Conservation (phyloP, 169 alveolate genomes). For the Cardiosporidium cionae region DNA sequence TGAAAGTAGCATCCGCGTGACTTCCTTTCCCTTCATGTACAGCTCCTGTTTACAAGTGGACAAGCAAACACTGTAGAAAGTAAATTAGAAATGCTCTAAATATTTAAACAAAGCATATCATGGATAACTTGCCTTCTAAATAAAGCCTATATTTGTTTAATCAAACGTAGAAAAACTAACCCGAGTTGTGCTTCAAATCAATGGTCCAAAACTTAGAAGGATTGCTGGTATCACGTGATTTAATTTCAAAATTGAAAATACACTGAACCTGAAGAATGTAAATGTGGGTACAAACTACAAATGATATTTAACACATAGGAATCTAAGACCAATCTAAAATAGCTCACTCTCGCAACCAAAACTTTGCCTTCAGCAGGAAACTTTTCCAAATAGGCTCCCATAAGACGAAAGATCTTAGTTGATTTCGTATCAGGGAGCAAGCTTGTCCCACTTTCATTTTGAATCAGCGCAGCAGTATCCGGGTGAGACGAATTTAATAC, state of each 20-base stretch:
- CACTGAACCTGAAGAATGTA: background rate
- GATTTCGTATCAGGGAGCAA: background rate
- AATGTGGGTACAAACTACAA: background rate
- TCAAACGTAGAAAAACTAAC: background rate
- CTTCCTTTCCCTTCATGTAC: constrained; percentile 44
- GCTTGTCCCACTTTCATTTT: background rate
- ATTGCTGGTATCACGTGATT: background rate
- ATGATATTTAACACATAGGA: constrained; percentile 2
- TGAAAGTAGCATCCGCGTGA: constrained; percentile 68
- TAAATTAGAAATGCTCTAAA: background rate
- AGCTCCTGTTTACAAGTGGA: constrained; percentile 32
- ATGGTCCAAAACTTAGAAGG: background rate
- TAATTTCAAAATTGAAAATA: constrained; percentile 7
- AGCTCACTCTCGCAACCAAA: background rate
- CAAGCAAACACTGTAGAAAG: background rate
- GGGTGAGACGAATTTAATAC: background rate
- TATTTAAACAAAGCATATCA: background rate
- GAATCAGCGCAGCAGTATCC: background rate
- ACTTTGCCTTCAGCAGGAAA: too few relatives aligned
- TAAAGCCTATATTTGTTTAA: background rate
- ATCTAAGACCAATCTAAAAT: constrained; percentile 2
- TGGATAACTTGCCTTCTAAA: background rate
- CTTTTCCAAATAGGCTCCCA: constrained; percentile 8
- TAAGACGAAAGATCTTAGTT: constrained; percentile 3
- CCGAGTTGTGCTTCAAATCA: background rate